Conservation (phyloP, 2,329 filamentous ascomycete genomes). For the Aspergillus terreus region DNA sequence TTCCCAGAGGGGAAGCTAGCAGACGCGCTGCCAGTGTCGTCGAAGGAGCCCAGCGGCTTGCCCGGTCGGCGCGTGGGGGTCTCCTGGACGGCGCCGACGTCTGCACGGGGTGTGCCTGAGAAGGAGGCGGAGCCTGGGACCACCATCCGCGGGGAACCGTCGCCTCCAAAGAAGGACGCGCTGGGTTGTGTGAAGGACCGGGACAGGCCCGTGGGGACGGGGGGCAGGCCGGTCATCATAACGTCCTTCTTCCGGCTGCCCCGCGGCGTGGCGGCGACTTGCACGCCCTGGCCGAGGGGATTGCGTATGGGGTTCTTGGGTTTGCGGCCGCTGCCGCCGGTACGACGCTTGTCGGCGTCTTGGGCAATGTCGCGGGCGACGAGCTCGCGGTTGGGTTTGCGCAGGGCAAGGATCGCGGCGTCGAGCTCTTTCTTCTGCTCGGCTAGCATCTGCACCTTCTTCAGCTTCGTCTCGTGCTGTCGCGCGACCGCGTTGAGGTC, state of each 20-base stretch:
- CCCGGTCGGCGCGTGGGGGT: conserved; percentile 37
- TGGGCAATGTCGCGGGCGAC: conserved; percentile 45
- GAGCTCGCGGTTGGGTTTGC: conserved; percentile 46
- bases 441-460: conserved; percentile 42
- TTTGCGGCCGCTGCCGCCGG: conserved; percentile 33
- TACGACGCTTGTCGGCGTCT: conserved; percentile 35
- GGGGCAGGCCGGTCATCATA: conserved; percentile 19
- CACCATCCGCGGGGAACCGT: conserved; percentile 3
- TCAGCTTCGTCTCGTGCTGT: conserved; percentile 44
- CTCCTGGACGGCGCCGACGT: conserved; percentile 30
- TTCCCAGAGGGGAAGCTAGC: conserved; percentile 15
- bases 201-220: conserved; percentile 22
- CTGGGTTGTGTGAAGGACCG: conserved; percentile 29
- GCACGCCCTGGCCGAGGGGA: conserved; percentile 40
- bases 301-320: conserved; percentile 41
- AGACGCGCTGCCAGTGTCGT: conserved; percentile 8
- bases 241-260: conserved; percentile 33
- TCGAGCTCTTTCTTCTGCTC: conserved; percentile 48
- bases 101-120: conserved; percentile 17
- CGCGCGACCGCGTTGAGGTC: conserved; percentile 45
- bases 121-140: conserved; percentile 32
- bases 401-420: conserved; percentile 44
- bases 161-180: conserved; percentile 4
- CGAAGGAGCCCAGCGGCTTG: conserved; percentile 18
- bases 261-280: conserved; percentile 49